Base-by-base conservation (phyloP, 768 basidiomycete species). In the Mrakia gelida region DNA sequence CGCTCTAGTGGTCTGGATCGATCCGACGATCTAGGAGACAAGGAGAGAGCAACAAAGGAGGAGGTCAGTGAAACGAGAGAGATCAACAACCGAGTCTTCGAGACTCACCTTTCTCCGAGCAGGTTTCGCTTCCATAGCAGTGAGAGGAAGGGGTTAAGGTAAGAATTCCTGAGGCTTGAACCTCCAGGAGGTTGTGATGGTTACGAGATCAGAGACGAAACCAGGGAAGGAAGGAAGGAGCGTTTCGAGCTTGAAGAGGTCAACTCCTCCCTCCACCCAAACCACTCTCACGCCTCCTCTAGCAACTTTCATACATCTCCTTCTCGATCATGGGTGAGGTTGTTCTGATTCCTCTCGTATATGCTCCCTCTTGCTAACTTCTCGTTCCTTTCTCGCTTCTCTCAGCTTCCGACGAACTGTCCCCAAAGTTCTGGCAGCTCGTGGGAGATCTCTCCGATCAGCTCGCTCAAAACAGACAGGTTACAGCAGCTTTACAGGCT, bases 381-480 rank as follows among this genome's bases (percentile, higher is more conserved):
- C 41, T 41, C 18, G 10, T 52, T 21, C 61, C 9, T 43, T n/a
- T 6, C 38, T 16, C 41, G 10, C 1, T 18, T 0, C 15, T 18
- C 11, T 5, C 73, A 68, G 52, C 59, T 23, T 63, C 73, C 32
- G 78, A 79, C 3, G 74, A 79, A 11, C 49, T 79, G 43, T 28
- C 67, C 18, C 67, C 68, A 23, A 79, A 79, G 74, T 89, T 92
- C 71, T 93, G 91, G 91, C 88, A 90, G 78, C 88, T 95, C 80
- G 87, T 95, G 3, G 88, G 89, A 78, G 94, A 95, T 82, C 89
- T 95, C 82, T 89, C 90, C 82, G 85, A 84, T 18, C 84, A 84
- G 79, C 89, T 96, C 72, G 87, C 89, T 1, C 89, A 89, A 81
- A 98, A 97, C 85, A 89, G 92, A 74, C 91, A 91, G 81, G 87